Evolutionary conservation across 805 yeast genomes (phyloP), one percentile per base, ranked within the genome.

Genomic region (Candida krabiensis): DNA sequence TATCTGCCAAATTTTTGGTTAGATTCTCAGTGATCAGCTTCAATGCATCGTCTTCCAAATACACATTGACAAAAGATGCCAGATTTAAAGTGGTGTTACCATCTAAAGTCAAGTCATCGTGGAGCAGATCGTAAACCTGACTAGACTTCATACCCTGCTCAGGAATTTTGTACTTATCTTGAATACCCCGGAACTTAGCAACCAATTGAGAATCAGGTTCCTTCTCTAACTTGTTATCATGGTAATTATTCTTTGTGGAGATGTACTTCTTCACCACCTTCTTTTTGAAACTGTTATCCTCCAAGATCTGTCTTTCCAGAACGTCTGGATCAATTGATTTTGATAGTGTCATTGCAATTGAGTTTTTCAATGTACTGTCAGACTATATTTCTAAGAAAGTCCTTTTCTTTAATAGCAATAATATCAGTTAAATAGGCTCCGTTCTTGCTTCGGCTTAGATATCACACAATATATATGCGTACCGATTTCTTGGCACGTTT

Each of bases 1-100:
- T 83, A 63, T 89, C 97, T 7, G 96, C 96, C 54, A 89, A 69
- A 62, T 89, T 89, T 70, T 90, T 89, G 50, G 86, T 81, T 43
- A 88, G 52, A 60, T 89, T 89, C 60, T 86, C 90, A 18, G 59
- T 32, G 38, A 82, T 73, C 49, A 89, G 71, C 46, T 69, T 67
- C 14, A 64, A 62, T 3, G 83, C 78, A 14, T 62, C 61, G n/a
- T 69, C 75, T 38, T 78, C 78, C 16, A 82, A 56, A 47, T 69
- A 73, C 6, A 96, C 89, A 64, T 86, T 86, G 47, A 89, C 97
- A 58, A 89, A 89, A 21, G 91, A 82, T 3, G 97, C 97, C 60
- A 89, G 64, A 60, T 90, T 89, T 59, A 89, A 70, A 15, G 80
- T 77, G 17, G 96, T 93, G 50, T 73, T 79, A 13, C 96, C 96